Percentiles rank a stretch among this genome's conserved stretches.
These are phyloP conservation scores for Komagataella pseudopastoris DNA, from an alignment of 805 yeast genomes.

Conservation along the genomic window DNA sequence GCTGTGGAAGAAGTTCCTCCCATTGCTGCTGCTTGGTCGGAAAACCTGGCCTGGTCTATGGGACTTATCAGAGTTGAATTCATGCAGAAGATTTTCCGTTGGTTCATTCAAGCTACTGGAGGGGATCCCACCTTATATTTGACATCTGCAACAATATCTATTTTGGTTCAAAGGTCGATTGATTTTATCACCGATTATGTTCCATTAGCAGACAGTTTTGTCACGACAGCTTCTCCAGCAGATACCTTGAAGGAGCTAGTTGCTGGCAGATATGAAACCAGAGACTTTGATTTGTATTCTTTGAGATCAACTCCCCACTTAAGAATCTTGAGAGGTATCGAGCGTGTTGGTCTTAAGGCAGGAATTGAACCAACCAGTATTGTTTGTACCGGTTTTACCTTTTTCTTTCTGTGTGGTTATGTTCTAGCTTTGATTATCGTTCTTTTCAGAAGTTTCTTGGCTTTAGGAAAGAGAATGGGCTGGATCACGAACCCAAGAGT, in stretches of 20 bases:
- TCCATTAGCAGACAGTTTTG: conserved; percentile 9
- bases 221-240: conserved; percentile 1
- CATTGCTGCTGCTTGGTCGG: conserved; percentile 85
- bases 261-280: conserved; percentile 4
- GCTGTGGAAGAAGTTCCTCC: conserved; percentile 84
- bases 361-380: conserved; percentile 73
- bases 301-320: conserved; percentile 43
- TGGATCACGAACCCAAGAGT: conserved; percentile 36
- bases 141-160: conserved; percentile 45
- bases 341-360: conserved; percentile 67
- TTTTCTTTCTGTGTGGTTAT: conserved; percentile 67
- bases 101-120: conserved; percentile 84
- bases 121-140: conserved; percentile 67
- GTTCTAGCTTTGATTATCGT: conserved; percentile 51
- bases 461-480: conserved; percentile 31
- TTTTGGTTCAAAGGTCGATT: conserved; percentile 62
- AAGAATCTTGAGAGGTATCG: conserved; percentile 72
- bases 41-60: conserved; percentile 90
- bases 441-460: conserved; percentile 34
- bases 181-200: conserved; percentile 7
- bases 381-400: conserved; percentile 79
- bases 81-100: conserved; percentile 76
- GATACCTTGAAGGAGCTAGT: not conserved
- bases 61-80: conserved; percentile 68
- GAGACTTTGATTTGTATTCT: conserved; percentile 16